Evolutionary conservation across 1,139 yeast species (phyloP).

Genomic region (Candida sanyaensis): DNA sequence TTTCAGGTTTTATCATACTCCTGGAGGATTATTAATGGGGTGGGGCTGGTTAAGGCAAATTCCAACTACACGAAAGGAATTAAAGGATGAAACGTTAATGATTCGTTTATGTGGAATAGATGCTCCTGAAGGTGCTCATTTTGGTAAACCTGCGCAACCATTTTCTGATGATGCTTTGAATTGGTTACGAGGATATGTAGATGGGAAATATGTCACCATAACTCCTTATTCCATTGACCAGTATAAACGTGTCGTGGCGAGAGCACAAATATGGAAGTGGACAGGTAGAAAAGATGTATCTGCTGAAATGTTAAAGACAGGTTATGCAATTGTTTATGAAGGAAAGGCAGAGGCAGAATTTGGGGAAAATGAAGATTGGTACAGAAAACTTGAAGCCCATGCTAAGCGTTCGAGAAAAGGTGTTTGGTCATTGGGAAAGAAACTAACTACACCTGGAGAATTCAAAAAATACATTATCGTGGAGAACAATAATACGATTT

Average conservation of each 20-base stretch:
- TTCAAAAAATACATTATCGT: constrained; percentile 51
- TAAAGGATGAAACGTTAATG: constrained; percentile 61
- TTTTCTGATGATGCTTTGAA: constrained; percentile 77
- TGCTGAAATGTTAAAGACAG: constrained; percentile 80
- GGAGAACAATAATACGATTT: constrained; percentile 9
- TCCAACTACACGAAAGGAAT: constrained; percentile 42
- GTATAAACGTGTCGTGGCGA: constrained; percentile 84
- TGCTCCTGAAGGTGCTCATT: constrained; percentile 96
- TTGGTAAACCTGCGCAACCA: constrained; percentile 93
- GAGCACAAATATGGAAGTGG: constrained; percentile 74
- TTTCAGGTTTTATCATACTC: constrained; percentile 88
- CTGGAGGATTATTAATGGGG: constrained; percentile 85
- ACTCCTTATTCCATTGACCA: constrained; percentile 85
- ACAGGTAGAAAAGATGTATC: constrained; percentile 79
- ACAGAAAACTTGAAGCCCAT: constrained; percentile 55
- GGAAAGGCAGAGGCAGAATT: constrained; percentile 81
- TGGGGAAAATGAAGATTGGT: constrained; percentile 68
- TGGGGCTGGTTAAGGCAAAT: constrained; percentile 86
- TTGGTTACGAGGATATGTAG: constrained; percentile 68
- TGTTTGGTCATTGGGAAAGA: constrained; percentile 61
- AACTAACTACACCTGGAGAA: constrained; percentile 77
- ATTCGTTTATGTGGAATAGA: constrained; percentile 93
- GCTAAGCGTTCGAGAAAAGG: constrained; percentile 66
- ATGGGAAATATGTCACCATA: constrained; percentile 68
- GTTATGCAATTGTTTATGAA: constrained; percentile 88